Base-by-base conservation (phyloP, 192 early-diverging fungal species). In the Podila minutissima region DNA sequence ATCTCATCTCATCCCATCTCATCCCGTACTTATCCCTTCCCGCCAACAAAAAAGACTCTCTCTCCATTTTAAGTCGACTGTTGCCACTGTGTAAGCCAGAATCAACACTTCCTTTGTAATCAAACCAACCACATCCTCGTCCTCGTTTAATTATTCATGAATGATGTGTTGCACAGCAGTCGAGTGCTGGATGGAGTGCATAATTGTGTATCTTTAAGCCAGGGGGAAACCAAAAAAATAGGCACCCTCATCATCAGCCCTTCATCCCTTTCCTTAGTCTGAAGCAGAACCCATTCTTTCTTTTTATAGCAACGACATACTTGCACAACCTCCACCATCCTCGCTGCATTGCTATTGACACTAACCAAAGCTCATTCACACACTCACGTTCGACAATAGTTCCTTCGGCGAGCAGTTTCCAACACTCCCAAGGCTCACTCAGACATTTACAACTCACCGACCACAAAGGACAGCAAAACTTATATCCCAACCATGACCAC, bases 401-500 rank as follows among this genome's bases (percentile, higher is more conserved):
- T 81, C 67, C 71, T 81, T 55, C 62, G 84, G 66, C 70, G 88
- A 74, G 86, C 86, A 33, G 85, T 82, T 26, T 89, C 88, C 22
- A 11, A 37, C 10, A 78, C 87, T 24, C 87, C 89, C 29, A 87
- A 83, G 63, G 67, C 53, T 26, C 53, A 46, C 87, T 35, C 82
- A 86, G 63, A 61, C 11, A 61, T 66, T 66, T 31, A 63, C 41
- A 62, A 64, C 26, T 60, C 31, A 19, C 59, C 58, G 28, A 57
- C 24, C 66, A 66, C 58, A 24, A 64, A 48, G 9, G 49, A 13
- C 59, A 38, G 51, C 63, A 41, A 62, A 41, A 32, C 70, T 57
- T 81, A 71, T 6, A 69, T 73, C 46, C 67, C 29, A 12, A 32
- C 59, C 59, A 61, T 26, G 29, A 33, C 59, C 26, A 61, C 77